A percentile compares a stretch with the other conserved stretches of the same genome.
These are phyloP conservation scores for Zymoseptoria pseudotritici DNA, from an alignment of 2,329 filamentous ascomycete genomes.

Conservation along the genomic window DNA sequence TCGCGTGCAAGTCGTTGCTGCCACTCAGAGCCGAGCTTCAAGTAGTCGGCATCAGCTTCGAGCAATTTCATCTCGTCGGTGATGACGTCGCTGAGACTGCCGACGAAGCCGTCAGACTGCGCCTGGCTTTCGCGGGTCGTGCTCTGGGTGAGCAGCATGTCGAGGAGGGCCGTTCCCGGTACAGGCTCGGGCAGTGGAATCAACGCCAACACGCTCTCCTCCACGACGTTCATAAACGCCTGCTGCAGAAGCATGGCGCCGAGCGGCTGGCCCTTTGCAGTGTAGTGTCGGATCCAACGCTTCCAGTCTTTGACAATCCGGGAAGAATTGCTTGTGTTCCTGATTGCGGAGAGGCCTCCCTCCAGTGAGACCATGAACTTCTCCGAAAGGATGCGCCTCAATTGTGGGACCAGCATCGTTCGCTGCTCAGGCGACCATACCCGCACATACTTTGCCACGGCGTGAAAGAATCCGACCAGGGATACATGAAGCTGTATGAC, in stretches of 20 bases:
- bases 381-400: slow-evolving; percentile 72
- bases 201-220: slow-evolving; percentile 23
- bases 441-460: slow-evolving; percentile 65
- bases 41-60: slow-evolving; percentile 83
- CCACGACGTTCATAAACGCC: slow-evolving; percentile 78
- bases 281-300: slow-evolving; percentile 75
- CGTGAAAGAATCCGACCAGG: slow-evolving; percentile 82
- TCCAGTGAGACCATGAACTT: slow-evolving; percentile 79
- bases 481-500: slow-evolving; percentile 69
- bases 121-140: slow-evolving; percentile 8
- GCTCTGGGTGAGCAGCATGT: slow-evolving; percentile 29
- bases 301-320: slow-evolving; percentile 75
- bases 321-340: slow-evolving; percentile 64
- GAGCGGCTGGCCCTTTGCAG: slow-evolving; percentile 68
- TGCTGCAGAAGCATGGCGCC: slow-evolving; percentile 87
- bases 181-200: slow-evolving; percentile 15
- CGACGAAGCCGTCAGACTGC: slow-evolving; percentile 37
- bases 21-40: slow-evolving; percentile 74
- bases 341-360: slow-evolving; percentile 81
- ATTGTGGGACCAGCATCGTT: slow-evolving; percentile 61
- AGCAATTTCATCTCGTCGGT: slow-evolving; percentile 77
- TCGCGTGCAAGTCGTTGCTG: slow-evolving; percentile 81
- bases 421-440: slow-evolving; percentile 77
- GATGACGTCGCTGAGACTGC: slow-evolving; percentile 62
- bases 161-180: slow-evolving; percentile 14